Evolutionary conservation across 352 stramenopile species (phyloP), one percentile per base, ranked within the genome.

Genomic region (Phytophthora meadii): DNA sequence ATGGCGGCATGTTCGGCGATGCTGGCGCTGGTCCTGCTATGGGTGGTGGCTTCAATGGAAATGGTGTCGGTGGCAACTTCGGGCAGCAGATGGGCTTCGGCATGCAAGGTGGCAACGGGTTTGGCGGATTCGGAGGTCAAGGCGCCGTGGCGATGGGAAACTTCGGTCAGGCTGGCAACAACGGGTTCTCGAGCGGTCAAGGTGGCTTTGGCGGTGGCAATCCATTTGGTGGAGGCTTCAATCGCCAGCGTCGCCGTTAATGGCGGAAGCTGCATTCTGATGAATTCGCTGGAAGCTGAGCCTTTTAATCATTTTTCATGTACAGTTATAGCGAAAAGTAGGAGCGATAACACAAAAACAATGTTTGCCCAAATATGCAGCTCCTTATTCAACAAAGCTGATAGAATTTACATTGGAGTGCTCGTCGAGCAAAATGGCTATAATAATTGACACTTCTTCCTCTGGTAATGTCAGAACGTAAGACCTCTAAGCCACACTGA

Each of bases 111-210:
- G 10, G 36, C 37, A 42, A 42, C n/a, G 37, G 37, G 14, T 19
- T 42, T 22, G 37, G 37, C 0, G n/a, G 37, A 19, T n/a, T 42
- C 14, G 32, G 40, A 6, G 47, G 48, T 24, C 61, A 58, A 64
- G 48, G 54, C 14, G 36, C 41, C 15, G 57, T 55, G 30, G 36
- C 30, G 30, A 22, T 22, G 22, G 22, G 22, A 22, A 55, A 52
- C 27, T 62, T 68, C 39, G 51, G 50, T 46, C 59, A 44, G 22
- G 15, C 5, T 55, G 59, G 52, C 25, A 62, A 52, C 51, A 57
- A 54, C n/a, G 30, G 36, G n/a, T 67, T 68, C 14, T 28, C n/a
- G 27, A 25, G 46, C 24, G 44, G 50, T 1, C 39, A 54, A 36
- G 2, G 27, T 5, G 61, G 52, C 19, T 54, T 68, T 57, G 44